Base-by-base conservation (phyloP, 2,329 filamentous ascomycete genomes). In the Trichoderma pleuroti region DNA sequence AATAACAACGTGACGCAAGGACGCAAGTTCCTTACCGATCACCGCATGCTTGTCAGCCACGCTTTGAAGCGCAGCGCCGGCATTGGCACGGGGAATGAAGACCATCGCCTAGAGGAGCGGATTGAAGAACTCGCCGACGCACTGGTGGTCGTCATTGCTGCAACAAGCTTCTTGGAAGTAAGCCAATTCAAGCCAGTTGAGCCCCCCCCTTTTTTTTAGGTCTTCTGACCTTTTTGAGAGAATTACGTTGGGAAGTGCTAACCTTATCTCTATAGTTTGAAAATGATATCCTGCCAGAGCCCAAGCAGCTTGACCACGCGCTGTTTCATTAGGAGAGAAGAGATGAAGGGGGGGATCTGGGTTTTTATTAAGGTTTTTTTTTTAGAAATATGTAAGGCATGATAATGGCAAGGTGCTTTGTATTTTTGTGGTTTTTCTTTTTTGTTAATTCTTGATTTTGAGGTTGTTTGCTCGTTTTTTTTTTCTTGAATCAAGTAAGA, bases 31-130 rank as follows among this genome's bases (percentile, higher is more conserved):
- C 84, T 99, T 72, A 86, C 87, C 7, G 92, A 96, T 74, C 93
- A 97, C 79, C 87, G 95, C 72, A 89, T 91, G 79, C 89, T 94
- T 70, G 93, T 98, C 76, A 89, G 96, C 73, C 92, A 94, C 59
- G 91, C 97, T 24, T 92, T 99, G 77, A 99, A 99, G 84, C 87
- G 94, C 74, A 93, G 92, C 75, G 93, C 93, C 0, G 92, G 92
- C 61, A 92, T 97, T 70, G 92, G 92, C 49, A 81, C 78, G 7
- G 80, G 80, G 2, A 80, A 77, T 61, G 78, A 75, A 36, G 80
- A 81, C 61, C 77, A 76, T 49, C 75, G 73, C 8, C 83, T 89
- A 42, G 89, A 89, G 66, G 84, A 90, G 70, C 87, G 88, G 73
- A 83, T 97, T 46, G 87, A 88, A 61, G 93, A 95, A 75, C 81